Base-by-base conservation (phyloP, 441 rosid species). In the Erodium moschatum region DNA sequence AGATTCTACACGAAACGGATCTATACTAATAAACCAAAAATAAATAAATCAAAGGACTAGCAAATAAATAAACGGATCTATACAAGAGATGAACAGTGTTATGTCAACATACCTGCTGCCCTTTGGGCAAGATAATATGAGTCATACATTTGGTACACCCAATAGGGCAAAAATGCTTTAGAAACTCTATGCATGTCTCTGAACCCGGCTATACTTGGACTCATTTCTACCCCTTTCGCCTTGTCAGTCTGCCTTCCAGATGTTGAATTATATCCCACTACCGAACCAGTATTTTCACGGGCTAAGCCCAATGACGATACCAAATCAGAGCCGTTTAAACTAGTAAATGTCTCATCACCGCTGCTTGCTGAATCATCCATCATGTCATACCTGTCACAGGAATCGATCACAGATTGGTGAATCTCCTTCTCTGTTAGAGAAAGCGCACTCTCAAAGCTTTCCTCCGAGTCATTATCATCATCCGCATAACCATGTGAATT, bases 131-230 rank as follows among this genome's bases (percentile, higher is more conserved):
- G 97, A 80, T 69, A 69, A 76, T 87, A 91, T 50, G 98, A 83
- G 76, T 93, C 97, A 71, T 86, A 84, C 93, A 93, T 91, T 13
- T 65, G 73, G 70, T 88, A 93, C 29, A 88, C 96, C 98, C 98
- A 91, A 66, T 72, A 70, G 31, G 98, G 98, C 93, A 86, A 89
- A 83, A 83, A 91, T 46, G 96, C 88, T 79, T 80, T 85, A 24
- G 95, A 75, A 63, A 75, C 77, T 73, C 71, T 72, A 29, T 81
- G 85, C 50, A 85, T 78, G 63, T 77, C 83, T 75, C 44, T 77
- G 44, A 86, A 79, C 67, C 76, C 79, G 19, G 75, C 70, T 79
- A 66, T 75, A 69, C 69, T 40, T 42, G 52, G 50, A n/a, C 78
- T 68, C 65, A 40, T 40, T 40, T 76, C 75, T 68, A 79, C 69